Evolutionary conservation across 768 basidiomycete genomes (phyloP).

Genomic region (Symmetrospora coprosmae): DNA sequence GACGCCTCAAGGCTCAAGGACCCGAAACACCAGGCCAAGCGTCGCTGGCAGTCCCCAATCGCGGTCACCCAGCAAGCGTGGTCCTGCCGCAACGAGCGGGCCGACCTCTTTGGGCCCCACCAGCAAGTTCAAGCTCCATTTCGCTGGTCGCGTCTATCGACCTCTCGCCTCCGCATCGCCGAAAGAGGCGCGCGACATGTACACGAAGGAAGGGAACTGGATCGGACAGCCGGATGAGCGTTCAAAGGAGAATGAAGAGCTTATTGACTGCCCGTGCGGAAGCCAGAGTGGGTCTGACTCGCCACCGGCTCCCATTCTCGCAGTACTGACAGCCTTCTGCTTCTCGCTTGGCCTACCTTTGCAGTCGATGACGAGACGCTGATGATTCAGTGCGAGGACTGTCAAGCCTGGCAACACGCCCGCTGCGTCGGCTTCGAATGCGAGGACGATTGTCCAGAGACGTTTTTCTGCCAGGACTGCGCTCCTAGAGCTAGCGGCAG

Average conservation of each 20-base stretch:
- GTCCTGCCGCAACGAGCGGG: no score
- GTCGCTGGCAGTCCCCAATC: no score
- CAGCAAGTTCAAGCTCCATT: slow-evolving; percentile 20
- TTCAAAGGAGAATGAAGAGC: background rate
- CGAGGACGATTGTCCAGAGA: background rate
- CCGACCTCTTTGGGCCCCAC: background rate
- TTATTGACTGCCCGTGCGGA: slow-evolving; percentile 8
- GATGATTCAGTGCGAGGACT: slow-evolving; percentile 18
- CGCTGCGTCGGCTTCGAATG: background rate
- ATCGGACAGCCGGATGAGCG: slow-evolving; percentile 20
- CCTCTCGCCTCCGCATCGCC: background rate
- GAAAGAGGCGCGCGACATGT: background rate
- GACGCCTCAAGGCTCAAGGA: no score
- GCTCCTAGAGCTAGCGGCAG: background rate
- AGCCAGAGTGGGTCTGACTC: no score
- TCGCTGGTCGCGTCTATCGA: slow-evolving; percentile 19
- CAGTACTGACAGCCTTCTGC: no score
- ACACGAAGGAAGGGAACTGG: background rate
- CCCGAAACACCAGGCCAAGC: no score
- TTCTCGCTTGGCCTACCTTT: no score
- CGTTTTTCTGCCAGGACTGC: background rate
- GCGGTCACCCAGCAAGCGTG: no score
- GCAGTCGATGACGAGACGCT: background rate
- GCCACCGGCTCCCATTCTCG: no score
- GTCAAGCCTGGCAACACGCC: slow-evolving; percentile 5